phyloP scores from a whole-genome alignment of 2,329 filamentous ascomycete genomes.

The Fusarium aywerte region DNA sequence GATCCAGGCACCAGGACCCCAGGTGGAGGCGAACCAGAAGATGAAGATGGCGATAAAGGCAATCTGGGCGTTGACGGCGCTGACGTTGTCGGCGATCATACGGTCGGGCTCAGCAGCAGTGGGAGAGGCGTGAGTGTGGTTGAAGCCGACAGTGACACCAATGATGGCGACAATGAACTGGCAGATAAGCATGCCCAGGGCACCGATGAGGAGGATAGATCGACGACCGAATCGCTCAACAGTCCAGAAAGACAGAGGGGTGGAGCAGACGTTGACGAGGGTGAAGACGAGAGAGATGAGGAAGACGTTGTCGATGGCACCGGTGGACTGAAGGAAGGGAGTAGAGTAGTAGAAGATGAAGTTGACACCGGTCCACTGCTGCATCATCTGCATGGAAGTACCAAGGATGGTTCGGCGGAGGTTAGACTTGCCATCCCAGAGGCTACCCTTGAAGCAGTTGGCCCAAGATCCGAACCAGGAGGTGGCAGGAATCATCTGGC shows the following conservation, averaged over 20 bases:
- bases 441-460: conserved; percentile 49
- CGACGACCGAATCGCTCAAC: conserved; percentile 86
- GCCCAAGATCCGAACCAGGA: conserved; percentile 34
- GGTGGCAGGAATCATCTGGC: conserved; percentile 30
- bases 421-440: conserved; percentile 38
- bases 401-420: conserved; percentile 68
- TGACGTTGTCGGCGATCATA: conserved; percentile 62
- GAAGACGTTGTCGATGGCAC: conserved; percentile 81
- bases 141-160: conserved; percentile 70
- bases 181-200: conserved; percentile 83
- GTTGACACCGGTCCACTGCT: conserved; percentile 88
- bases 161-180: conserved; percentile 88
- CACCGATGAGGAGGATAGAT: conserved; percentile 80
- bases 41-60: conserved; percentile 93
- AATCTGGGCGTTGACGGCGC: conserved; percentile 71
- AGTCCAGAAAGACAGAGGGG: conserved; percentile 86
- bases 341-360: conserved; percentile 92
- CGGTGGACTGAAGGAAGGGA: conserved; percentile 82
- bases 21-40: conserved; percentile 90
- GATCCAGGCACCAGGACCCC: conserved; percentile 84
- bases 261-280: conserved; percentile 87
- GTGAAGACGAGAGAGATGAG: conserved; percentile 87
- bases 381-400: conserved; percentile 82
- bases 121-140: conserved; percentile 60
- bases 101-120: conserved; percentile 48